These are phyloP conservation scores for Cyathus striatus DNA, from an alignment of 768 basidiomycete genomes.

Conservation along the genomic window DNA sequence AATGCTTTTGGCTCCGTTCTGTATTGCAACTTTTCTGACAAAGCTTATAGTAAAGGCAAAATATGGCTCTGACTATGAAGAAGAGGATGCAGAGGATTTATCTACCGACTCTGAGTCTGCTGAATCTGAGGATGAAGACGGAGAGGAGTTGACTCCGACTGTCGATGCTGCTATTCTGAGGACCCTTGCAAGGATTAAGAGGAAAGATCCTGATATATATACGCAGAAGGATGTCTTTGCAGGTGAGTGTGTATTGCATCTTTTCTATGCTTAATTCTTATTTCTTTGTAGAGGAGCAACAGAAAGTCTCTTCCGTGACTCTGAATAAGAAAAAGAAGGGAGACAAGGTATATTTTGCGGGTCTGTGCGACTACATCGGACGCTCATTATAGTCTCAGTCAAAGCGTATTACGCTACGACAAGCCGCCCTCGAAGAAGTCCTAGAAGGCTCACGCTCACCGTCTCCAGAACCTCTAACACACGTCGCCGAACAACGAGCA, in stretches of 20 bases:
- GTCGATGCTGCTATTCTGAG: constrained; percentile 93
- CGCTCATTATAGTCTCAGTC: constrained; percentile 28
- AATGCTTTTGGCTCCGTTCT: neutral
- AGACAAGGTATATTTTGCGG: constrained; percentile 43
- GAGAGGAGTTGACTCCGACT: constrained; percentile 88
- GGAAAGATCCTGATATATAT: constrained; percentile 84
- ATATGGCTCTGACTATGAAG: constrained; percentile 72
- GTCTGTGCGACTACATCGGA: neutral
- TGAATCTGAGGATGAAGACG: constrained; percentile 90
- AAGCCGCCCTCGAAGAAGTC: constrained; percentile 61
- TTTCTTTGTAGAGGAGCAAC: constrained; percentile 54
- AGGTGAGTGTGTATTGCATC: constrained; percentile 37
- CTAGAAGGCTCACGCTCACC: constrained; percentile 54
- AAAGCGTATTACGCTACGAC: constrained; percentile 73
- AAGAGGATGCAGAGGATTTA: constrained; percentile 42
- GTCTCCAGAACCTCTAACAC: constrained; percentile 57
- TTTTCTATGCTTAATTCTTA: neutral
- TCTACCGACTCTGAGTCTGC: constrained; percentile 65
- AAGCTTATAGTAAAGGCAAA: constrained; percentile 71
- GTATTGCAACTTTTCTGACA: constrained; percentile 1
- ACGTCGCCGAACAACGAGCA: constrained; percentile 70
- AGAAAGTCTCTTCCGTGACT: constrained; percentile 33
- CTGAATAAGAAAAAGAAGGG: constrained; percentile 25
- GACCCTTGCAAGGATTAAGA: constrained; percentile 80
- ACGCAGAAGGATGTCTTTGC: constrained; percentile 67